A percentile compares a stretch with the other conserved stretches of the same genome.
Evolutionary conservation across 2,329 filamentous ascomycete genomes (phyloP).

Genomic region (Xylaria sp.): DNA sequence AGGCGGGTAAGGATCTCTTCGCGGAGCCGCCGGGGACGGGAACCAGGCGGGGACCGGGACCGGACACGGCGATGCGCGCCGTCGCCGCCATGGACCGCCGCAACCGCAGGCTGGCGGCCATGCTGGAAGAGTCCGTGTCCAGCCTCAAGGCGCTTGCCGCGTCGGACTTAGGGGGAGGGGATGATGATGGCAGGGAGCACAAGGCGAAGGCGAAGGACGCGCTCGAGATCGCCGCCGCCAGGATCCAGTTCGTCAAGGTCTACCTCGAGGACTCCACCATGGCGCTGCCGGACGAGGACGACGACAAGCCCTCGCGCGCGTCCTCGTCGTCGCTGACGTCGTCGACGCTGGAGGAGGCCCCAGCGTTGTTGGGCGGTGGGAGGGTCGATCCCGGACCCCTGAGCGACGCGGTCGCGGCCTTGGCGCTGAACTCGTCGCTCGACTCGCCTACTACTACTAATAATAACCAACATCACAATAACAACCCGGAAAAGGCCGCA

Average conservation of each 20-base stretch:
- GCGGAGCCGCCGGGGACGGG: no score
- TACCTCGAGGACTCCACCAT: conserved; percentile 62
- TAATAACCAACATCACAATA: no score
- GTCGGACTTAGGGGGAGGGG: no score
- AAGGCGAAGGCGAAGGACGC: conserved; percentile 54
- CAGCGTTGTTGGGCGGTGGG: not conserved
- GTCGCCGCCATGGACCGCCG: conserved; percentile 62
- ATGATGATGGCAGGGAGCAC: no score
- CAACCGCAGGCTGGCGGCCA: conserved; percentile 66
- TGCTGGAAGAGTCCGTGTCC: conserved; percentile 68
- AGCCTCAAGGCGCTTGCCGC: conserved; percentile 64
- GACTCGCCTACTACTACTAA: no score
- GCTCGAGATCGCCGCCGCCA: conserved; percentile 63
- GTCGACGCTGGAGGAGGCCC: conserved; percentile 1
- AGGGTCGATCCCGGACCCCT: conserved; percentile 26
- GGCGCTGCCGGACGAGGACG: conserved; percentile 47
- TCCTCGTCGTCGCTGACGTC: conserved; percentile 10
- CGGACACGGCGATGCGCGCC: conserved; percentile 38
- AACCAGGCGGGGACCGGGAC: no score
- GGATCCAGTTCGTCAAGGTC: conserved; percentile 66
- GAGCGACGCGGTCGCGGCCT: conserved; percentile 32
- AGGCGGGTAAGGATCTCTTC: conserved; percentile 41
- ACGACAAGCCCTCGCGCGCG: conserved; percentile 26
- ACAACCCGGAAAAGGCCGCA: conserved; percentile 1
- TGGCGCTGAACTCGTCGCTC: conserved; percentile 26